These are phyloP conservation scores for Avena eriantha DNA, from an alignment of 176 grass and related monocot genomes.

Conservation along the genomic window DNA sequence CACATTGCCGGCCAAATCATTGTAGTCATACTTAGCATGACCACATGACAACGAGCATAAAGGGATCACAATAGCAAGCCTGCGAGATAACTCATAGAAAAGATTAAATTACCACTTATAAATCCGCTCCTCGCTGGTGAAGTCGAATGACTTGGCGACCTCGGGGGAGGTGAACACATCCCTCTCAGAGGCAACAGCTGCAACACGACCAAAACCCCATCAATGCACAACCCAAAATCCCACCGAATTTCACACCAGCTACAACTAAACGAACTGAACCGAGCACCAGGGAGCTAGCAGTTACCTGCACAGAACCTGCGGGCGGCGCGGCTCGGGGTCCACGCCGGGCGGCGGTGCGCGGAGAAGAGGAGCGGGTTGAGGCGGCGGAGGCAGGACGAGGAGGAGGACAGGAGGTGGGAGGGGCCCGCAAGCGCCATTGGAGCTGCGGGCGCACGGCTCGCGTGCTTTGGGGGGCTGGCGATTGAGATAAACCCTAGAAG, in stretches of 20 bases:
- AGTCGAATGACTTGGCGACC: conserved; percentile 86
- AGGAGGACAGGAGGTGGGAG: conserved; percentile 59
- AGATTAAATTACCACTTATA: conserved; percentile 80
- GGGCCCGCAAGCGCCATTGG: conserved; percentile 72
- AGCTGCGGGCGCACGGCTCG: conserved; percentile 19
- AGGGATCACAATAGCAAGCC: conserved; percentile 1
- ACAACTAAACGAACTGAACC: neutral
- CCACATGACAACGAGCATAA: neutral
- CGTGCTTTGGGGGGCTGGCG: neutral
- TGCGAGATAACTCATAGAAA: neutral
- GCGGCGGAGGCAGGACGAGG: conserved; percentile 59
- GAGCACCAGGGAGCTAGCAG: neutral
- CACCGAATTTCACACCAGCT: neutral
- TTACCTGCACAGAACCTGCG: conserved; percentile 78
- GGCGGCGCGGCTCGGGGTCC: conserved; percentile 45
- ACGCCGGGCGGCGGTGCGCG: conserved; percentile 41
- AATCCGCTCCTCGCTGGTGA: conserved; percentile 86
- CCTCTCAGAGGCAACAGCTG: conserved; percentile 66
- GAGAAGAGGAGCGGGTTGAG: conserved; percentile 71
- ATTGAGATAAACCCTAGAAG: conserved; percentile 54
- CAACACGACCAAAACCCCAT: neutral
- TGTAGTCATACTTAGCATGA: neutral
- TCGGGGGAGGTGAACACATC: conserved; percentile 89
- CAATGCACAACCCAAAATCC: conserved; percentile 9
- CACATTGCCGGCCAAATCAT: neutral